These are phyloP conservation scores for Aureobasidium sp. DNA, from an alignment of 2,329 filamentous ascomycete genomes.

Conservation along the genomic window DNA sequence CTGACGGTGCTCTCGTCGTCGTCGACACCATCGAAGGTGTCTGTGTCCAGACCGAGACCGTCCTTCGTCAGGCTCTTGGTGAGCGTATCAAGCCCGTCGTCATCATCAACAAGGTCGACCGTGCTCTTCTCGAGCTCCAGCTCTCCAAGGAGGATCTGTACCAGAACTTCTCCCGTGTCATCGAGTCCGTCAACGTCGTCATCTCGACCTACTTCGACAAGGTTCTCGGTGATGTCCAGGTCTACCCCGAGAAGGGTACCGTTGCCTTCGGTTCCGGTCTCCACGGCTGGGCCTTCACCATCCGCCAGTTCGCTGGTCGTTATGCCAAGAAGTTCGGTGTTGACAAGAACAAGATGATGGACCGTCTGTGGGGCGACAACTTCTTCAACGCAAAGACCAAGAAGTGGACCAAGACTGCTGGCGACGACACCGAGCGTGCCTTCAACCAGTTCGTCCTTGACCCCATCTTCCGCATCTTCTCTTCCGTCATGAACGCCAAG, in stretches of 20 bases:
- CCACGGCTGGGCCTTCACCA: slow-evolving; percentile 98
- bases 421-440: slow-evolving; percentile 85
- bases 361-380: slow-evolving; percentile 99
- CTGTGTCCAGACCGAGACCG: slow-evolving; percentile 99
- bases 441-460: slow-evolving; percentile 99
- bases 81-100: slow-evolving; percentile 99
- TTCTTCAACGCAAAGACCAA: slow-evolving; percentile 99
- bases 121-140: slow-evolving; percentile 97
- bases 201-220: slow-evolving; percentile 99
- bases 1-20: slow-evolving; percentile 98
- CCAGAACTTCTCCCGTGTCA: slow-evolving; percentile 98
- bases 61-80: slow-evolving; percentile 95
- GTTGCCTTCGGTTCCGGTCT: slow-evolving; percentile 99
- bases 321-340: slow-evolving; percentile 99
- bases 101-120: slow-evolving; percentile 99
- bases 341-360: slow-evolving; percentile 99
- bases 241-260: slow-evolving; percentile 96
- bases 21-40: slow-evolving; percentile 99
- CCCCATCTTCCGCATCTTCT: slow-evolving; percentile 99
- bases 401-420: slow-evolving; percentile 94
- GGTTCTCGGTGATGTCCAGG: slow-evolving; percentile 92
- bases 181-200: slow-evolving; percentile 99
- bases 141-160: slow-evolving; percentile 98
- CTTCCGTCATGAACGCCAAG: slow-evolving; percentile 96
- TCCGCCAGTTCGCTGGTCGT: slow-evolving; percentile 90